These are phyloP conservation scores for Nissolia schottii DNA, from an alignment of 306 rosid genomes.

Conservation along the genomic window DNA sequence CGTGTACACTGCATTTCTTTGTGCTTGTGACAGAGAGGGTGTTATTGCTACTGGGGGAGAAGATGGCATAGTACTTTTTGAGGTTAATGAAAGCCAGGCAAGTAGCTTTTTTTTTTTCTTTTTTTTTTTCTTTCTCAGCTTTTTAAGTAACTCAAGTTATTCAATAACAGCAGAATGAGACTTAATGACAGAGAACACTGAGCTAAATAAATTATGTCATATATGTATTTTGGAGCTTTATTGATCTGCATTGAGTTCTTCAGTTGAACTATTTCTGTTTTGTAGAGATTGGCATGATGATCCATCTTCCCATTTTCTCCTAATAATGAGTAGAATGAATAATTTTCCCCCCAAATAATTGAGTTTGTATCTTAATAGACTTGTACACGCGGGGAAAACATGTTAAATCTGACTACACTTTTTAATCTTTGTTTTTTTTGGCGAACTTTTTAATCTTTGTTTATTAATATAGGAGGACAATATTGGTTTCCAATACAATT, in stretches of 20 bases:
- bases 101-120: too few species aligned
- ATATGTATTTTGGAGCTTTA: too few species aligned
- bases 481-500: slow-evolving; percentile 49
- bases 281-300: too few species aligned
- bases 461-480: slow-evolving; percentile 38
- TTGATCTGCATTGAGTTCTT: too few species aligned
- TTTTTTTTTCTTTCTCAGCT: not conserved
- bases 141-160: not conserved
- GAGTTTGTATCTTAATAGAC: not conserved
- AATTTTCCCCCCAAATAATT: not conserved
- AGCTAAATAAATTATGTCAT: too few species aligned
- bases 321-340: not conserved
- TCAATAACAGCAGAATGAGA: too few species aligned
- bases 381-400: not conserved
- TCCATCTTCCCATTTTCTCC: too few species aligned
- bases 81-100: slow-evolving; percentile 43
- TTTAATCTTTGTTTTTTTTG: too few species aligned
- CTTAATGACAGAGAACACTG: too few species aligned
- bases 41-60: slow-evolving; percentile 77
- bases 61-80: slow-evolving; percentile 54
- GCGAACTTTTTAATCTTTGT: too few species aligned
- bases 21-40: slow-evolving; percentile 45
- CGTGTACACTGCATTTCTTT: slow-evolving; percentile 10
- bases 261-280: too few species aligned
- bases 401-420: not conserved